Evolutionary conservation across 2,329 filamentous ascomycete species (phyloP).

Genomic region (Thelonectria olida): DNA sequence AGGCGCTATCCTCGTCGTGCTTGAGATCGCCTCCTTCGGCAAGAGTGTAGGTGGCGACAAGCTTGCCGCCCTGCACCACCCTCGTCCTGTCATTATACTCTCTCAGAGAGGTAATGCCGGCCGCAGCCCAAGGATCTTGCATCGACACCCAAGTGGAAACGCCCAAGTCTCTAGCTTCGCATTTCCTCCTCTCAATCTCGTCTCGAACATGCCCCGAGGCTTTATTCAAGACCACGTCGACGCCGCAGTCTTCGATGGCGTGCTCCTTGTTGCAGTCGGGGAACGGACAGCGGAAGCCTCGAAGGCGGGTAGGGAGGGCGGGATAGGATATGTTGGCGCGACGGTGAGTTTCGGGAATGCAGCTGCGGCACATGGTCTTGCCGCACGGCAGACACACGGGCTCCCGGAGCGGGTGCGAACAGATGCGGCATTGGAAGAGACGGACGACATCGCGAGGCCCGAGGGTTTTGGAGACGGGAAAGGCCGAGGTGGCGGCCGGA

Average conservation of each 20-base stretch:
- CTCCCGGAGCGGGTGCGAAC: constrained; percentile 72
- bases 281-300: constrained; percentile 81
- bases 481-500: neutral
- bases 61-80: constrained; percentile 63
- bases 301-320: constrained; percentile 69
- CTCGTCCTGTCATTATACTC: constrained; percentile 43
- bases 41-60: constrained; percentile 73
- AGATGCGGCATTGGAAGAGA: constrained; percentile 80
- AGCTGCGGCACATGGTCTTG: constrained; percentile 77
- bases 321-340: constrained; percentile 83
- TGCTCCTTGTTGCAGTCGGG: constrained; percentile 74
- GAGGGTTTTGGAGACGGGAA: constrained; percentile 2
- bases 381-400: constrained; percentile 86
- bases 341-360: constrained; percentile 73
- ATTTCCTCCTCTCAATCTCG: constrained; percentile 57
- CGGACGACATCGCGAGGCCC: constrained; percentile 59
- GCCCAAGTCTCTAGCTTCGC: constrained; percentile 32
- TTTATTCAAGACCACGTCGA: constrained; percentile 81
- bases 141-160: constrained; percentile 51
- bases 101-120: constrained; percentile 52
- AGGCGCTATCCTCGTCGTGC: constrained; percentile 65
- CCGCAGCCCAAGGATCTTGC: constrained; percentile 50
- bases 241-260: constrained; percentile 77
- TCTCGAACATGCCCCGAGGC: constrained; percentile 68
- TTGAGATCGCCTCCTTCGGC: constrained; percentile 69